These are phyloP conservation scores for Biancaea sappan DNA, from an alignment of 306 rosid genomes.

Conservation along the genomic window DNA sequence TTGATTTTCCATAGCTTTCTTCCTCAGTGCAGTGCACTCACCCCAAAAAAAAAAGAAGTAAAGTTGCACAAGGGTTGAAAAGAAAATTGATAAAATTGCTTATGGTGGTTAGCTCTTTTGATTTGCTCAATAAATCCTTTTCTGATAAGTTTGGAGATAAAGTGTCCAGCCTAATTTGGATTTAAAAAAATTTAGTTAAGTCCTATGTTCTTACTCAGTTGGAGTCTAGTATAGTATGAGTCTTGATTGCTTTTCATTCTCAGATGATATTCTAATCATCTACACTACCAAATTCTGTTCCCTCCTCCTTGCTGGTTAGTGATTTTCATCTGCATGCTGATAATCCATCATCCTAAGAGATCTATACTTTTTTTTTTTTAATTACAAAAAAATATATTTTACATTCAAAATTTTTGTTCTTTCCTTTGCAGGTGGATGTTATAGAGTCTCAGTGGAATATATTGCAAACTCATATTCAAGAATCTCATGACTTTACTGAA, in stretches of 20 bases:
- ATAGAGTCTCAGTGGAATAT: constrained; percentile 97
- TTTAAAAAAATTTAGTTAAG: background rate
- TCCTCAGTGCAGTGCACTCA: background rate
- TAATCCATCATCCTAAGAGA: background rate
- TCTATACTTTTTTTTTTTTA: background rate
- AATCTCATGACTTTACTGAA: constrained; percentile 88
- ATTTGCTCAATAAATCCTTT: background rate
- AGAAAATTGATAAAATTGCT: background rate
- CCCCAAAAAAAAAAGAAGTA: background rate
- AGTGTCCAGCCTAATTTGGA: background rate
- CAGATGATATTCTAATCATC: background rate
- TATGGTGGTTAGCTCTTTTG: background rate
- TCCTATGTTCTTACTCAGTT: background rate
- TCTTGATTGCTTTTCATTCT: background rate
- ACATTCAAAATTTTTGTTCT: constrained; percentile 26
- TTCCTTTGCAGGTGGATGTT: constrained; percentile 82
- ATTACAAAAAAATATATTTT: background rate
- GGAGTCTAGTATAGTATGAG: background rate
- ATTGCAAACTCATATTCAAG: constrained; percentile 89
- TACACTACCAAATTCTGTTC: background rate
- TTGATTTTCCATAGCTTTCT: background rate
- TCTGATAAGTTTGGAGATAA: background rate
- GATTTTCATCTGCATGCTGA: background rate
- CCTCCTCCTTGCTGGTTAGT: background rate
- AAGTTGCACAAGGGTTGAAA: background rate